Evolutionary conservation across 257 asterid species (phyloP).

Genomic region (Gentiana straminea): DNA sequence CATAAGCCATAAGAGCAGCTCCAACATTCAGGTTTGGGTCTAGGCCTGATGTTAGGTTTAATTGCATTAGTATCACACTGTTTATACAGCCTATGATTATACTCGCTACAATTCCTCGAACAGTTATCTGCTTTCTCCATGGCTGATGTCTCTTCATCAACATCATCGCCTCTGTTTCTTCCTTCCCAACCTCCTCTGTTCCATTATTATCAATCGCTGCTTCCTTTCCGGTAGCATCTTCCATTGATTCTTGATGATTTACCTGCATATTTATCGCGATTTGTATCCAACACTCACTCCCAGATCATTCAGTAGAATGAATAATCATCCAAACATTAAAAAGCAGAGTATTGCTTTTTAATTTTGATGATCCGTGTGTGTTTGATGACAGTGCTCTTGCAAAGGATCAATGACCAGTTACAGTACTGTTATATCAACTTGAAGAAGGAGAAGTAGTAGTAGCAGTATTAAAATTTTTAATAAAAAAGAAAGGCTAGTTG

Average conservation of each 20-base stretch:
- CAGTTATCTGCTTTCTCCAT: slow-evolving; percentile 59
- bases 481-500: too few species aligned
- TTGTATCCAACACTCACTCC: too few species aligned
- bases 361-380: too few species aligned
- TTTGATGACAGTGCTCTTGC: too few species aligned
- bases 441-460: too few species aligned
- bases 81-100: slow-evolving; percentile 47
- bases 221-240: slow-evolving; percentile 13
- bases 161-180: neutral
- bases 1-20: slow-evolving; percentile 67
- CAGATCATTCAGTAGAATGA: too few species aligned
- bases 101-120: slow-evolving; percentile 52
- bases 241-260: slow-evolving; percentile 19
- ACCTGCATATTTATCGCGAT: slow-evolving; percentile 7
- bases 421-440: too few species aligned
- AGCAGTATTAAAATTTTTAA: too few species aligned
- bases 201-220: slow-evolving; percentile 12
- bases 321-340: too few species aligned
- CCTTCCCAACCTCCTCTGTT: slow-evolving; percentile 5
- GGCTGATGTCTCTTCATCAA: slow-evolving; percentile 27
- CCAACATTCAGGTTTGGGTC: slow-evolving; percentile 77
- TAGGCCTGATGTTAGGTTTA: slow-evolving; percentile 72
- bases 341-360: too few species aligned
- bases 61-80: slow-evolving; percentile 67
- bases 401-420: too few species aligned